These are phyloP conservation scores for Phaffia rhodozyma DNA, from an alignment of 1,284 basidiomycete genomes.

Conservation along the genomic window DNA sequence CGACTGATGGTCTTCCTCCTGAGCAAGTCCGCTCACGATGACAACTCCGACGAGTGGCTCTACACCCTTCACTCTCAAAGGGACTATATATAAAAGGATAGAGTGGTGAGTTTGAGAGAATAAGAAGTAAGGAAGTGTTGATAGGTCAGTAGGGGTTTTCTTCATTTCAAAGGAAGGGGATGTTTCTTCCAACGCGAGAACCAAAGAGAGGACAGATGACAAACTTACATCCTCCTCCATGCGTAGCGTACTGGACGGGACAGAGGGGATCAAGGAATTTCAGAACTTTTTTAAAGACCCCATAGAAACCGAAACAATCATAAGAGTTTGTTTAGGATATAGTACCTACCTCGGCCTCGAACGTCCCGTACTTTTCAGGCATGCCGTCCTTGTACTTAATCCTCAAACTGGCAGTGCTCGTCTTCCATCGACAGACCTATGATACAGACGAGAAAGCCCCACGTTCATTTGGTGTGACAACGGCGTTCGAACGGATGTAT, in stretches of 20 bases:
- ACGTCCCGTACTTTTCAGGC: neutral
- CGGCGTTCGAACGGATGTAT: no score
- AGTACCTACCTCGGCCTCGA: constrained; percentile 6
- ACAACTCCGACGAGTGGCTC: constrained; percentile 23
- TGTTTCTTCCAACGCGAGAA: no score
- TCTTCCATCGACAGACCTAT: constrained; percentile 18
- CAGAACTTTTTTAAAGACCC: neutral
- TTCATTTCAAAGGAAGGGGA: no score
- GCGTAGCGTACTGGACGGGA: constrained; percentile 19
- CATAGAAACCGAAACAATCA: neutral
- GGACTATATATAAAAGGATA: constrained; percentile 1
- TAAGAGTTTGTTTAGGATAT: neutral
- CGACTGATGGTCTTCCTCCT: constrained; percentile 24
- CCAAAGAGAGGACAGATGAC: no score
- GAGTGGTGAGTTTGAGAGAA: no score
- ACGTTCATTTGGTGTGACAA: no score
- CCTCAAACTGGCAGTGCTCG: constrained; percentile 6
- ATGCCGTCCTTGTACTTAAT: constrained; percentile 7
- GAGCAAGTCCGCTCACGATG: constrained; percentile 22
- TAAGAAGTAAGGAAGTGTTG: no score
- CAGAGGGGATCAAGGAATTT: no score
- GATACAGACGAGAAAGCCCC: constrained; percentile 12
- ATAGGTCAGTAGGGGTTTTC: no score
- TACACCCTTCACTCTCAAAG: constrained; percentile 23
- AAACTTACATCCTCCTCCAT: constrained; percentile 21